Evolutionary conservation across 2,329 filamentous ascomycete species (phyloP), one percentile per base, ranked within the genome.

Genomic region (Cladosporium sp.): DNA sequence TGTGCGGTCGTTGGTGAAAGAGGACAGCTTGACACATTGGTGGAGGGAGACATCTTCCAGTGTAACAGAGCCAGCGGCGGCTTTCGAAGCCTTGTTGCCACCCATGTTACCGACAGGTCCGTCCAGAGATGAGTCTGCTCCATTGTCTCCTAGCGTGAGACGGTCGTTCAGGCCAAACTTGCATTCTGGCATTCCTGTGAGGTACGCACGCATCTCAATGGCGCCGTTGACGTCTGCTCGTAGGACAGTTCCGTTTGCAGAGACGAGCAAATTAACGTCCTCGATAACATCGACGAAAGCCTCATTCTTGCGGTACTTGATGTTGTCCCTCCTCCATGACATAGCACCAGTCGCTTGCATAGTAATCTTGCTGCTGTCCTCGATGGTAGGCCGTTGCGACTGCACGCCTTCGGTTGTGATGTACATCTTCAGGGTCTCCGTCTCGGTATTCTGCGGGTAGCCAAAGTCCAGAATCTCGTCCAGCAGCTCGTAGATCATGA

Each of bases 401-500:
- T 97, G 97, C 81, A 99, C 94, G 66, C 95, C 95, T 82, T 99
- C 95, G 41, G 95, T 99, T 52, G 96, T 99, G 76, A 99, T 99
- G 84, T 99, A 99, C 94, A 98, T 98, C 82, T 99, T 99, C 74
- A 99, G 84, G 18, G 95, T 98, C 79, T 99, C 95, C 64, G 94
- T 97, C 81, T 99, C 95, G 69, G 95, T 99, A 79, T 98, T 98
- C 79, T 99, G 95, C 38, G 95, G 95, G 78, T 99, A 99, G 69
- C 95, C 95, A 80, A 99, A 99, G 80, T 99, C 95, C 78, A 99
- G 88, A 76, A 99, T 97, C 82, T 99, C 95, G 79, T 99, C 95
- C 65, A 99, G 83, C 66, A 99, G 86, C 85, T 99, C 95, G 80
- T 99, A 99, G 47, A 99, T 93, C 71, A 99, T 85, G 70, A 99